Conservation (phyloP, 768 basidiomycete species). For the Auriculariales sp. region DNA sequence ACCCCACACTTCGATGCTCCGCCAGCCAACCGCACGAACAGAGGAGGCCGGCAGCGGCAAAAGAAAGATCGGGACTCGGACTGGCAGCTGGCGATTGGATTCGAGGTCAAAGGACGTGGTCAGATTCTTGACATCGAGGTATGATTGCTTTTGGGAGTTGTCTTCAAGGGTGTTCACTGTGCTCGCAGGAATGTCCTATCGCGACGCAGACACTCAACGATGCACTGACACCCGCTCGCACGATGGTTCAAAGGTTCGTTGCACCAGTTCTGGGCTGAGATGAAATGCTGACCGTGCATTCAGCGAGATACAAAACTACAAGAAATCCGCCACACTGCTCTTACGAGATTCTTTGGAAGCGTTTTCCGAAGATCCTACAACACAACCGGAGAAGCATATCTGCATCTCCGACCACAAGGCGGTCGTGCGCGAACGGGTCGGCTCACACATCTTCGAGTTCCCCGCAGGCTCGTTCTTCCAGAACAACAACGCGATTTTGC, state of each 20-base stretch:
- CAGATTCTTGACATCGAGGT: slow-evolving; percentile 88
- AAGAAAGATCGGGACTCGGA: slow-evolving; percentile 10
- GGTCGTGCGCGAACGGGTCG: slow-evolving; percentile 73
- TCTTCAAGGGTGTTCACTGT: neutral
- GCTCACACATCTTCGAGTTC: slow-evolving; percentile 70
- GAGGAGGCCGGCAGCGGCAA: neutral
- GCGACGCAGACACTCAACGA: slow-evolving; percentile 70
- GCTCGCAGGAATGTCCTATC: slow-evolving; percentile 76
- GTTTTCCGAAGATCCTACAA: slow-evolving; percentile 14
- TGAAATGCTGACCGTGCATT: neutral
- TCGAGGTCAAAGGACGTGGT: slow-evolving; percentile 64
- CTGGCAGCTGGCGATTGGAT: slow-evolving; percentile 75
- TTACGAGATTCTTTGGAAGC: slow-evolving; percentile 67
- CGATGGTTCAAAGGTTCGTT: slow-evolving; percentile 51
- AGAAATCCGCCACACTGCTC: slow-evolving; percentile 78
- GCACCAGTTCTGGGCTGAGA: neutral
- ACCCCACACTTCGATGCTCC: slow-evolving; percentile 91
- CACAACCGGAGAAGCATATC: slow-evolving; percentile 41
- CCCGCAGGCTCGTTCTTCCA: slow-evolving; percentile 89
- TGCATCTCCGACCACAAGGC: slow-evolving; percentile 76
- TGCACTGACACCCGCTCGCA: slow-evolving; percentile 43
- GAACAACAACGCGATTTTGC: slow-evolving; percentile 89
- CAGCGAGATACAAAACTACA: slow-evolving; percentile 70
- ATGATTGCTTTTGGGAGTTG: slow-evolving; percentile 2
- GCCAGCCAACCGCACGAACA: slow-evolving; percentile 21